Evolutionary conservation across 2,329 filamentous ascomycete species (phyloP).

Genomic region (Sporothrix globosa): DNA sequence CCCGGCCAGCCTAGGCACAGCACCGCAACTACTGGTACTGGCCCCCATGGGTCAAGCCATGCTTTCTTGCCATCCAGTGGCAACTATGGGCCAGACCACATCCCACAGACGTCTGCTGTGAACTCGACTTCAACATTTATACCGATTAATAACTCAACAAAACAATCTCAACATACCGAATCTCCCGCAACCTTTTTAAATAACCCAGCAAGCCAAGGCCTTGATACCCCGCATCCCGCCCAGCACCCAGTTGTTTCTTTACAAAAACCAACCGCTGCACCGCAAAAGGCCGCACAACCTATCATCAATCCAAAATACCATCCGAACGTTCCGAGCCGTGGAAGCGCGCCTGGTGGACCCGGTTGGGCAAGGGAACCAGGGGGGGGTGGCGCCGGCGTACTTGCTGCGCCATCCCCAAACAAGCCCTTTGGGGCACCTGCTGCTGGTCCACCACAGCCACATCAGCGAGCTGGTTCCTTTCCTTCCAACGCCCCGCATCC

Average conservation of each 20-base stretch:
- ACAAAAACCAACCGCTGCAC: background rate
- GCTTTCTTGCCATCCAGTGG: background rate
- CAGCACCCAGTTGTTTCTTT: background rate
- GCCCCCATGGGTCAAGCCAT: background rate
- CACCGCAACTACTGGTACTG: background rate
- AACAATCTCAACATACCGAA: background rate
- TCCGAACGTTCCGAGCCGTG: background rate
- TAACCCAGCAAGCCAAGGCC: background rate
- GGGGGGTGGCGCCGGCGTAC: too few species aligned
- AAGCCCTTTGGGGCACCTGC: background rate
- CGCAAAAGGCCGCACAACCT: background rate
- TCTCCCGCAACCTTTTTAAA: background rate
- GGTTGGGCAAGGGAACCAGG: background rate
- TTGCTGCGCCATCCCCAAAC: background rate
- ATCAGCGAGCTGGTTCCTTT: background rate
- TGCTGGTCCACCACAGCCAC: background rate
- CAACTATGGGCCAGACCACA: background rate
- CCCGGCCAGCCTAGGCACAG: background rate
- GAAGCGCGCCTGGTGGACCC: background rate
- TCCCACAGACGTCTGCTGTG: background rate
- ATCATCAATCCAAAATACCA: background rate
- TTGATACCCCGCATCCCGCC: background rate
- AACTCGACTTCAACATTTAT: background rate
- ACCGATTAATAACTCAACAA: background rate
- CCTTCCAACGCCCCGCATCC: background rate